Conservation (phyloP, 345 rosid species). For the Acer campestre region DNA sequence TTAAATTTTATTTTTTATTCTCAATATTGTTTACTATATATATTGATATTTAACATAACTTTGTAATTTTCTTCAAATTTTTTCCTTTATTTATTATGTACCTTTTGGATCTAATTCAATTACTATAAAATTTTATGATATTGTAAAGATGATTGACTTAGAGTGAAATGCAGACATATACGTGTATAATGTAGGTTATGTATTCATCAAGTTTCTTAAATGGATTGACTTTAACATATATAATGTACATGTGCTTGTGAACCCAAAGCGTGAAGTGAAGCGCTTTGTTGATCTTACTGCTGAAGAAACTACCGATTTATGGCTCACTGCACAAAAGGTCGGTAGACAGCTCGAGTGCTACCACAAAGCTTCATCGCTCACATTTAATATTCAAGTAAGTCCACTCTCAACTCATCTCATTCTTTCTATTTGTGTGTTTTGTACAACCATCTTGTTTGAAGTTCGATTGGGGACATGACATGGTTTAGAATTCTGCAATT, state of each 20-base stretch:
- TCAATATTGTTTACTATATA: too few relatives aligned
- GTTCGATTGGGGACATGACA: neutral
- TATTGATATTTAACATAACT: too few relatives aligned
- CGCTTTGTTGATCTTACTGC: slow-evolving; percentile 86
- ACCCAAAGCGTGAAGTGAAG: slow-evolving; percentile 81
- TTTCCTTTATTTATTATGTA: too few relatives aligned
- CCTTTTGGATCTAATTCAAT: too few relatives aligned
- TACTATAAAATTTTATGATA: too few relatives aligned
- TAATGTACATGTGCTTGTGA: slow-evolving; percentile 77
- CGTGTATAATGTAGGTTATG: neutral
- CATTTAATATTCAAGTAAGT: slow-evolving; percentile 76
- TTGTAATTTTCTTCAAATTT: too few relatives aligned
- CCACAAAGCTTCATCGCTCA: slow-evolving; percentile 81
- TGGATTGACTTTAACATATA: slow-evolving; percentile 49
- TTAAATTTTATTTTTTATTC: too few relatives aligned
- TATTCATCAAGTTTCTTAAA: neutral
- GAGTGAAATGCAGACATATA: neutral
- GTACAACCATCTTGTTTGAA: neutral
- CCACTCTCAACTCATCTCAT: neutral
- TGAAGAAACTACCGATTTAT: slow-evolving; percentile 77
- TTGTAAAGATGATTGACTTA: too few relatives aligned
- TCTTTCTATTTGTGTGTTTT: neutral
- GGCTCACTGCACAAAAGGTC: slow-evolving; percentile 78
- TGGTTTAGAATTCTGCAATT: neutral
- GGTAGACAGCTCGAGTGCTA: slow-evolving; percentile 68